phyloP scores from a whole-genome alignment of 352 stramenopile species.

The Globisporangium polare region DNA sequence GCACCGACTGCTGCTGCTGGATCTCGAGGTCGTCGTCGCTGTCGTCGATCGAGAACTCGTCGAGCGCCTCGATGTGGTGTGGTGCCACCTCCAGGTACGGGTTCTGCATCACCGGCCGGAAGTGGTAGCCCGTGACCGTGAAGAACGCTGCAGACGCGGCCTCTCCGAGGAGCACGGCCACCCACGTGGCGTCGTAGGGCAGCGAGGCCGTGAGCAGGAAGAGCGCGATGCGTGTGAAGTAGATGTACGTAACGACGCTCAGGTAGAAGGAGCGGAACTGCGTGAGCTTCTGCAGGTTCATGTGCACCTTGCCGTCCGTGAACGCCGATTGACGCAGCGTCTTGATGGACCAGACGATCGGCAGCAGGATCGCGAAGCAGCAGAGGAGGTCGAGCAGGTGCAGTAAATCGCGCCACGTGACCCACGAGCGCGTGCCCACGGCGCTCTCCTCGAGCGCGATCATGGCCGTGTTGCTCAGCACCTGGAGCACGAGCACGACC shows the following conservation, averaged over 20 bases:
- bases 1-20: neutral
- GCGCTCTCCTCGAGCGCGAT: constrained; percentile 82
- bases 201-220: constrained; percentile 92
- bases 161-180: constrained; percentile 64
- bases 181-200: constrained; percentile 87
- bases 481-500: constrained; percentile 89
- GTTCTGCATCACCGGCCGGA: constrained; percentile 89
- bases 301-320: constrained; percentile 88
- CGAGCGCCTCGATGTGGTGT: constrained; percentile 64
- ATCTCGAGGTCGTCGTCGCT: constrained; percentile 35
- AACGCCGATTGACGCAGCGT: constrained; percentile 70
- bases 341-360: constrained; percentile 96
- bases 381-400: constrained; percentile 96
- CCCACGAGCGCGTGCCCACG: constrained; percentile 67
- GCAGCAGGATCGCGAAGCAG: constrained; percentile 94
- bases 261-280: constrained; percentile 98
- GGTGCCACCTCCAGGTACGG: constrained; percentile 87
- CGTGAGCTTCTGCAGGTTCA: constrained; percentile 91
- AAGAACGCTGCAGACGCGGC: constrained; percentile 92
- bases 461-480: constrained; percentile 94
- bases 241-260: constrained; percentile 96
- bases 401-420: constrained; percentile 87
- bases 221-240: constrained; percentile 96
- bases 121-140: constrained; percentile 86
- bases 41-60: constrained; percentile 60